These are phyloP conservation scores for Hymenoscyphus scutula DNA, from an alignment of 2,329 filamentous ascomycete species.

Conservation along the genomic window DNA sequence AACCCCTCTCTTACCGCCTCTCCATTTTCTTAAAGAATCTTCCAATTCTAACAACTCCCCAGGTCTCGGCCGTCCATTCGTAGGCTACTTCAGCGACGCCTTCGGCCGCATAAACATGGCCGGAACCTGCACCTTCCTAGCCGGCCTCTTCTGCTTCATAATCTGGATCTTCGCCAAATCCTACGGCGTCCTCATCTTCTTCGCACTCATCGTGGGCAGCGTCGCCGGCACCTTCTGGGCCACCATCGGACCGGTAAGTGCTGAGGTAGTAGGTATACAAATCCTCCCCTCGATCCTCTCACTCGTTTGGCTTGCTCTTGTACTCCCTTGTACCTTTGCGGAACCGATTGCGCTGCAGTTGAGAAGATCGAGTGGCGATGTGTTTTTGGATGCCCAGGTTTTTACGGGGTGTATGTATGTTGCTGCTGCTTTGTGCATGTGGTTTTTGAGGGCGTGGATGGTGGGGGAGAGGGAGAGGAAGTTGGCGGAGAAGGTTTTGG, in stretches of 20 bases:
- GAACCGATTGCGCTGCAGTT: conserved; percentile 57
- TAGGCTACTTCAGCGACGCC: conserved; percentile 70
- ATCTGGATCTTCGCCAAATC: conserved; percentile 69
- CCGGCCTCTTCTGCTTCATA: conserved; percentile 63
- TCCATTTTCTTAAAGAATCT: too few relatives aligned
- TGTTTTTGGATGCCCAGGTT: conserved; percentile 57
- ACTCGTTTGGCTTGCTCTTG: conserved; percentile 69
- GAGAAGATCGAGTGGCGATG: conserved; percentile 45
- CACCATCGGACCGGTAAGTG: conserved; percentile 65
- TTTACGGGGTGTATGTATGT: conserved; percentile 63
- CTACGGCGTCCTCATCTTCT: conserved; percentile 69
- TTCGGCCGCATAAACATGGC: conserved; percentile 74
- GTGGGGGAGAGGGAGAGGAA: conserved; percentile 49
- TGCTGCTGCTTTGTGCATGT: conserved; percentile 51
- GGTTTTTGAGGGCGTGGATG: conserved; percentile 59
- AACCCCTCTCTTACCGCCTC: too few relatives aligned
- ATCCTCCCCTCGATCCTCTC: conserved; percentile 67
- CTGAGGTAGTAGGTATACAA: conserved; percentile 70
- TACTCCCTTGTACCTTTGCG: conserved; percentile 67
- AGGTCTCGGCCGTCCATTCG: conserved; percentile 66
- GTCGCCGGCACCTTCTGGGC: conserved; percentile 72
- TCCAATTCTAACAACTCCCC: not conserved
- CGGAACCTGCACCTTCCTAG: conserved; percentile 59
- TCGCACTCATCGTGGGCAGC: conserved; percentile 62
- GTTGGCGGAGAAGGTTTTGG: conserved; percentile 16